phyloP scores from a whole-genome alignment of 176 grass and related monocot genomes.

The Zea luxurians region DNA sequence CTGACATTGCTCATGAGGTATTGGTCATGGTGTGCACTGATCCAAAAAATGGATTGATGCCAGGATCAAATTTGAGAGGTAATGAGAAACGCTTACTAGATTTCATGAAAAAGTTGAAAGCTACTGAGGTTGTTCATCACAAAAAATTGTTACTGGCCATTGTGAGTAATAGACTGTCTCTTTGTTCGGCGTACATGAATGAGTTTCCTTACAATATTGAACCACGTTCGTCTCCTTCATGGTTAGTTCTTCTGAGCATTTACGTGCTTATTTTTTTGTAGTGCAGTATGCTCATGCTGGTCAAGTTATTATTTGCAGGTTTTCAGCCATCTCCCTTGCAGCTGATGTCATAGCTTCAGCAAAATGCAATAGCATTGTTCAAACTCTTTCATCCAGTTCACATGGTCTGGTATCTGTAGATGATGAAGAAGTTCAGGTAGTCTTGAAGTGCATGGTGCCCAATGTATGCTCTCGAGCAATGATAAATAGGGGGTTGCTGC shows the following conservation, averaged over 20 bases:
- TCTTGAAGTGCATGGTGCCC: slow-evolving; percentile 81
- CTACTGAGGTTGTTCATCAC: slow-evolving; percentile 64
- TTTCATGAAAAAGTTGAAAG: slow-evolving; percentile 88
- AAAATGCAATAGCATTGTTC: slow-evolving; percentile 48
- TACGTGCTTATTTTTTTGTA: slow-evolving; percentile 32
- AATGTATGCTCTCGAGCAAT: slow-evolving; percentile 62
- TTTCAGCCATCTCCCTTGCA: slow-evolving; percentile 77
- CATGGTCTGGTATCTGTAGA: slow-evolving; percentile 48
- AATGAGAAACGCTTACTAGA: slow-evolving; percentile 83
- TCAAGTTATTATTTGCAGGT: slow-evolving; percentile 60
- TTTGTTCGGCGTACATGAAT: slow-evolving; percentile 80
- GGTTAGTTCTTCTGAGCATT: slow-evolving; percentile 57
- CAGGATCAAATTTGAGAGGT: slow-evolving; percentile 64
- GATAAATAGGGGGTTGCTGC: slow-evolving; percentile 86
- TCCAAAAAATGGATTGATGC: slow-evolving; percentile 90
- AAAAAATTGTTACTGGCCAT: slow-evolving; percentile 70
- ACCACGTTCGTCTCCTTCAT: slow-evolving; percentile 56
- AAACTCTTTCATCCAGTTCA: slow-evolving; percentile 46
- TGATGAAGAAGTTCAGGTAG: slow-evolving; percentile 54
- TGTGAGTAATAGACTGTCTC: slow-evolving; percentile 58
- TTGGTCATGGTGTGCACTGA: slow-evolving; percentile 83
- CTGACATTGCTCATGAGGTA: slow-evolving; percentile 76
- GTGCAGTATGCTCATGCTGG: slow-evolving; percentile 17
- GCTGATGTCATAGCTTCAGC: slow-evolving; percentile 71
- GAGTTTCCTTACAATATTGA: slow-evolving; percentile 83